Percentiles rank a stretch among this genome's conserved stretches.
phyloP scores from a whole-genome alignment of 2,329 filamentous ascomycete genomes.

The Colletotrichum lindemuthianum region DNA sequence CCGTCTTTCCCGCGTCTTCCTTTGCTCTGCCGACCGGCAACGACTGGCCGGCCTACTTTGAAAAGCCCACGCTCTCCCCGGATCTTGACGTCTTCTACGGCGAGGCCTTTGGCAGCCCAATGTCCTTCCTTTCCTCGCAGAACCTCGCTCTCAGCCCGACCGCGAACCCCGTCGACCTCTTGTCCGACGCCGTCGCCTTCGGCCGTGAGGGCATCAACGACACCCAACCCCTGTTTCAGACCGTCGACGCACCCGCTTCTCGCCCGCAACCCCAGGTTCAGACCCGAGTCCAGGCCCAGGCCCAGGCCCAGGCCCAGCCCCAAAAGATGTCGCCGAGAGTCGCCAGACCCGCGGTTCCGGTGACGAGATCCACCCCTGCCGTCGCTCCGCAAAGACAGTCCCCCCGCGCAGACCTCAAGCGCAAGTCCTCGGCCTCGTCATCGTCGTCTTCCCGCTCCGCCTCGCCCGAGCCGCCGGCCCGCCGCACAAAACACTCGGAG shows the following conservation, averaged over 20 bases:
- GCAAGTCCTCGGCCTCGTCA: conserved; percentile 45
- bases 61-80: conserved; percentile 42
- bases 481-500: conserved; percentile 43
- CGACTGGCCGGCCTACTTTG: conserved; percentile 44
- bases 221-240: conserved; percentile 41
- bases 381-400: conserved; percentile 9
- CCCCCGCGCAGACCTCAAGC: conserved; percentile 43
- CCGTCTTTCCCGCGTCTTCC: conserved; percentile 43
- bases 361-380: conserved; percentile 11
- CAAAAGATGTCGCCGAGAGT: background rate
- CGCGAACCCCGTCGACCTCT: conserved; percentile 48
- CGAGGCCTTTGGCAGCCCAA: conserved; percentile 44
- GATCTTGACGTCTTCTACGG: conserved; percentile 45
- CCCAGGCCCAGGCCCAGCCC: background rate
- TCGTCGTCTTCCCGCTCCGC: conserved; percentile 46
- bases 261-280: conserved; percentile 8
- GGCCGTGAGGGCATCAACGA: conserved; percentile 40
- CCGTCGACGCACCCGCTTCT: conserved; percentile 19
- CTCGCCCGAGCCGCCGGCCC: conserved; percentile 51
- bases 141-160: conserved; percentile 44
- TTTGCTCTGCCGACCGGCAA: conserved; percentile 40
- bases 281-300: background rate
- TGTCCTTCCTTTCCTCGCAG: conserved; percentile 41
- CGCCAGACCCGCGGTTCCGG: conserved; percentile 4
- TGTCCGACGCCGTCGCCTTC: conserved; percentile 39